Evolutionary conservation across 345 rosid species (phyloP).

Genomic region (Citrus australasica): DNA sequence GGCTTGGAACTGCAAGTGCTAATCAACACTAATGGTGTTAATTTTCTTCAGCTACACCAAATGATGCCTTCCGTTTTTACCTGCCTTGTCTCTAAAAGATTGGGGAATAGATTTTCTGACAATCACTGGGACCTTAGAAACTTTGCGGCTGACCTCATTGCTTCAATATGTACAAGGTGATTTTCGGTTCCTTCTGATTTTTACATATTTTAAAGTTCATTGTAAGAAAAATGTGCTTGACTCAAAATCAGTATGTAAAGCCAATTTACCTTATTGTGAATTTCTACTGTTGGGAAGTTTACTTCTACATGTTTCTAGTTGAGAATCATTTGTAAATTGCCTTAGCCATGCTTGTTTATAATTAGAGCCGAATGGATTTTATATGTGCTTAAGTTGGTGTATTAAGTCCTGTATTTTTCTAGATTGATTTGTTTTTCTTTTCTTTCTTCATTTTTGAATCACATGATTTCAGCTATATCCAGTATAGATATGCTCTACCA

Average conservation of each 20-base stretch:
- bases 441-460: background rate
- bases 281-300: background rate
- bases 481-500: background rate
- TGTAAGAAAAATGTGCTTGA: background rate
- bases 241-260: background rate
- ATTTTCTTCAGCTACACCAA: conserved; percentile 71
- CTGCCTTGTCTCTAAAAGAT: conserved; percentile 68
- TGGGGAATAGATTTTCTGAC: conserved; percentile 64
- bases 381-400: background rate
- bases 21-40: conserved; percentile 1
- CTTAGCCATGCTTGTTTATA: background rate
- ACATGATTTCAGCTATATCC: background rate
- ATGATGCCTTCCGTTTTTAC: conserved; percentile 74
- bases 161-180: conserved; percentile 75
- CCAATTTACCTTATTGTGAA: background rate
- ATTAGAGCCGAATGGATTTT: background rate
- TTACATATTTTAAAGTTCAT: background rate
- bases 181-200: background rate
- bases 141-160: conserved; percentile 59
- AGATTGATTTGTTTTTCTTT: background rate
- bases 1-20: conserved; percentile 4
- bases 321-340: background rate
- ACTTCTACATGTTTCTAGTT: background rate
- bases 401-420: background rate
- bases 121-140: conserved; percentile 85